Evolutionary conservation across 345 rosid species (phyloP).

Genomic region (Ceriops zippeliana): DNA sequence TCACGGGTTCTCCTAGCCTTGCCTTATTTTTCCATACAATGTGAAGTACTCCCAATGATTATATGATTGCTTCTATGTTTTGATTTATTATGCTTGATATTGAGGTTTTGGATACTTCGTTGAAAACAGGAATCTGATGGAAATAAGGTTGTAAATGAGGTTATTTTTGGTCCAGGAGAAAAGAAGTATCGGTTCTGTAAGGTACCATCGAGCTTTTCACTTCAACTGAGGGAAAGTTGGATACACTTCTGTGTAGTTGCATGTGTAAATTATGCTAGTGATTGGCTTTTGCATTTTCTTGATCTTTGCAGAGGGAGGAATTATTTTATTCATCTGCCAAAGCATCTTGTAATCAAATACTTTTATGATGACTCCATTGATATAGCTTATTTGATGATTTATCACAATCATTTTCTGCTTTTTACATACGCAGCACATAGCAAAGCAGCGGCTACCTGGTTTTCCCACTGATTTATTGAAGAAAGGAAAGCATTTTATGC

Average conservation of each 20-base stretch:
- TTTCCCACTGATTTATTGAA: conserved; percentile 62
- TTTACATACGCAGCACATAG: conserved; percentile 49
- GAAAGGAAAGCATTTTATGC: conserved; percentile 77
- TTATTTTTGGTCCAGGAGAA: conserved; percentile 62
- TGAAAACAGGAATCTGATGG: conserved; percentile 60
- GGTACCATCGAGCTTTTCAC: conserved; percentile 39
- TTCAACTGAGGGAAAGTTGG: not conserved
- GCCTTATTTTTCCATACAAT: not conserved
- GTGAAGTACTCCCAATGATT: not conserved
- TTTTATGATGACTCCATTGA: not conserved
- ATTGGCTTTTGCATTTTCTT: too few species aligned
- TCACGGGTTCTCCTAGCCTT: too few species aligned
- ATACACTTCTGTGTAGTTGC: too few species aligned
- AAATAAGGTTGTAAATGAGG: conserved; percentile 58
- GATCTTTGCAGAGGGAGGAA: not conserved
- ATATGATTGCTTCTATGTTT: not conserved
- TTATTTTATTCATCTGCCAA: not conserved
- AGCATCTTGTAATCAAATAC: not conserved
- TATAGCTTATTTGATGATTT: not conserved
- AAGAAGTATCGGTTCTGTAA: conserved; percentile 78
- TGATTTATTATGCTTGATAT: not conserved
- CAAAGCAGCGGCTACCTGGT: conserved; percentile 59
- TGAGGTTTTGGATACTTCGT: not conserved
- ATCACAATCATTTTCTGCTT: not conserved
- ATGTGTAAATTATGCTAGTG: too few species aligned